Evolutionary conservation across 2,329 filamentous ascomycete species (phyloP).

Genomic region (Arthrobotrys megalospora): DNA sequence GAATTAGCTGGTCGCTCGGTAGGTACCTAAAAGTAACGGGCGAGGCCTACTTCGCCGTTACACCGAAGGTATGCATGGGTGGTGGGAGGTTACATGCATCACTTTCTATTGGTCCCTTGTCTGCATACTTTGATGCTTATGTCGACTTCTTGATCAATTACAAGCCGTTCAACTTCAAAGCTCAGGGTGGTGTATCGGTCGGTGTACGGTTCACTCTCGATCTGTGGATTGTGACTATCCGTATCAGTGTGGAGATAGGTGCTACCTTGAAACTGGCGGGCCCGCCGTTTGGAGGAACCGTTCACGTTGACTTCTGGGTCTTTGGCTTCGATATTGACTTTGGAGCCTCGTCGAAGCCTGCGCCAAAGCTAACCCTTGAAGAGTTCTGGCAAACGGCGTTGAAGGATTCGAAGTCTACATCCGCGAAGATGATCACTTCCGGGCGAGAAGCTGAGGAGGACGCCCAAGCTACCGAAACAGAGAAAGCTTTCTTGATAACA

Average conservation of each 20-base stretch:
- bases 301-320: slow-evolving; percentile 66
- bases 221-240: slow-evolving; percentile 64
- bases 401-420: slow-evolving; percentile 8
- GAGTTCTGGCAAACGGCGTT: slow-evolving; percentile 1
- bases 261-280: slow-evolving; percentile 65
- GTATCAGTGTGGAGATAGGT: slow-evolving; percentile 65
- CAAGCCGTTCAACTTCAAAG: slow-evolving; percentile 67
- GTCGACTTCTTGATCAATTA: slow-evolving; percentile 69
- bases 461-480: not conserved
- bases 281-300: slow-evolving; percentile 65
- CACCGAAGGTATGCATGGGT: slow-evolving; percentile 69
- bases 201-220: slow-evolving; percentile 62
- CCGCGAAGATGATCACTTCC: not conserved
- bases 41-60: slow-evolving; percentile 70
- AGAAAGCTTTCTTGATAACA: slow-evolving; percentile 25
- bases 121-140: slow-evolving; percentile 68
- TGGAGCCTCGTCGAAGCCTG: slow-evolving; percentile 39
- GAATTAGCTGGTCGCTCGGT: slow-evolving; percentile 67
- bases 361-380: not conserved
- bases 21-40: slow-evolving; percentile 66
- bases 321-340: slow-evolving; percentile 64
- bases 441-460: not conserved
- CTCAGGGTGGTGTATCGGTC: slow-evolving; percentile 64
- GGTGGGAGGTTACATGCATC: slow-evolving; percentile 67
- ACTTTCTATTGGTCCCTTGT: slow-evolving; percentile 66